These are phyloP conservation scores for Articulospora tetracladia DNA, from an alignment of 495 filamentous ascomycete species.

Conservation along the genomic window DNA sequence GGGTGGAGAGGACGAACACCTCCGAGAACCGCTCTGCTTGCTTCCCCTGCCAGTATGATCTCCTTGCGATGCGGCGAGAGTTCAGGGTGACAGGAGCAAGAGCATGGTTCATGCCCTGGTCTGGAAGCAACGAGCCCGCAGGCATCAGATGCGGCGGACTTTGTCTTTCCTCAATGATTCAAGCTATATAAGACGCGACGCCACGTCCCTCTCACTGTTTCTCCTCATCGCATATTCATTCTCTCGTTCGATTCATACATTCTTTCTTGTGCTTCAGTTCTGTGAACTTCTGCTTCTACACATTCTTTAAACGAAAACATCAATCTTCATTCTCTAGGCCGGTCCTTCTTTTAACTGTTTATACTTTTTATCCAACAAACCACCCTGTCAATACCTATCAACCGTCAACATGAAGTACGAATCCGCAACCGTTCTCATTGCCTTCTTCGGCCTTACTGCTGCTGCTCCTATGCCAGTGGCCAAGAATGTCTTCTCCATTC, in stretches of 20 bases:
- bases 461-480: conserved; percentile 22
- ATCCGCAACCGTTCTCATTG: conserved; percentile 30
- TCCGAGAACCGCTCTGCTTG: conserved; percentile 14
- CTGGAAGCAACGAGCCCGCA: background rate
- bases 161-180: conserved; percentile 8
- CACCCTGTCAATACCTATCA: conserved; percentile 26
- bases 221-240: conserved; percentile 23
- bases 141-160: background rate
- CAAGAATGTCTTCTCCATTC: conserved; percentile 17
- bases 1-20: conserved; percentile 4
- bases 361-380: conserved; percentile 21
- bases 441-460: conserved; percentile 33
- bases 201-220: conserved; percentile 7
- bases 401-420: conserved; percentile 31
- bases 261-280: conserved; percentile 22
- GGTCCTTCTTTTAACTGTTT: conserved; percentile 32
- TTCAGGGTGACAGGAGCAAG: conserved; percentile 19
- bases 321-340: conserved; percentile 28
- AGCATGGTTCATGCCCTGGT: background rate
- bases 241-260: conserved; percentile 22
- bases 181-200: conserved; percentile 13
- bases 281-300: conserved; percentile 15
- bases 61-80: conserved; percentile 3
- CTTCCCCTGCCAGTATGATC: conserved; percentile 21
- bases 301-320: conserved; percentile 21